Evolutionary conservation across 768 basidiomycete species (phyloP).

Genomic region (Termitomyces sp.): DNA sequence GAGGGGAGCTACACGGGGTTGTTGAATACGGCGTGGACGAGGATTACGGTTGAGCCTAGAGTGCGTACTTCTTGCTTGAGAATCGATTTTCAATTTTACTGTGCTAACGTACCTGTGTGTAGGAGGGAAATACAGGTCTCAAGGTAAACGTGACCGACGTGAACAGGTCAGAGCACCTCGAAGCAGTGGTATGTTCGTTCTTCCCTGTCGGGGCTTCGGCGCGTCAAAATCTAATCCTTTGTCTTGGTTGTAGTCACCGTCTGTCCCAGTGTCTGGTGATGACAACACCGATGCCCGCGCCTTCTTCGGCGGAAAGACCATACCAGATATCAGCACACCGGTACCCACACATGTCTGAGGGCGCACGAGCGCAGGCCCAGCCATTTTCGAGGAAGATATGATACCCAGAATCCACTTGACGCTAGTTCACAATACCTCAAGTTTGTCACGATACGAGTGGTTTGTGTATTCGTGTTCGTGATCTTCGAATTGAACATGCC

Average conservation of each 20-base stretch:
- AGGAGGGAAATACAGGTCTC: slow-evolving; percentile 29
- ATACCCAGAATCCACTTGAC: too few relatives aligned
- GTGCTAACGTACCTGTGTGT: neutral
- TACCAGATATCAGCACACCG: neutral
- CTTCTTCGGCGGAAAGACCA: slow-evolving; percentile 8
- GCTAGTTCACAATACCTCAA: too few relatives aligned
- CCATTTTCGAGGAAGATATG: too few relatives aligned
- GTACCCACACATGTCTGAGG: neutral
- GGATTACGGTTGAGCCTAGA: slow-evolving; percentile 44
- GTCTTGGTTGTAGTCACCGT: neutral
- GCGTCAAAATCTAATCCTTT: too few relatives aligned
- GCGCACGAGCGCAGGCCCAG: too few relatives aligned
- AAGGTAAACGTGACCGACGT: slow-evolving; percentile 32
- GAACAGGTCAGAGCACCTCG: slow-evolving; percentile 32
- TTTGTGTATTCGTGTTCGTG: slow-evolving; percentile 10
- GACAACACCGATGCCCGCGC: slow-evolving; percentile 4
- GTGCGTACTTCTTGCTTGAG: slow-evolving; percentile 19
- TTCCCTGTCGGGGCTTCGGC: too few relatives aligned
- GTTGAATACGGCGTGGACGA: slow-evolving; percentile 73
- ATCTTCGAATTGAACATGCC: slow-evolving; percentile 20
- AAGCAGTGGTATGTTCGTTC: slow-evolving; percentile 17
- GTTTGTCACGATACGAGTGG: slow-evolving; percentile 24
- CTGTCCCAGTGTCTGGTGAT: neutral
- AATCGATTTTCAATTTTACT: neutral
- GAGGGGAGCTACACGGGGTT: slow-evolving; percentile 43